A percentile compares a stretch with the other conserved stretches of the same genome.
phyloP scores from a whole-genome alignment of 163 green algal genomes.

The Chlorella variabilis region DNA sequence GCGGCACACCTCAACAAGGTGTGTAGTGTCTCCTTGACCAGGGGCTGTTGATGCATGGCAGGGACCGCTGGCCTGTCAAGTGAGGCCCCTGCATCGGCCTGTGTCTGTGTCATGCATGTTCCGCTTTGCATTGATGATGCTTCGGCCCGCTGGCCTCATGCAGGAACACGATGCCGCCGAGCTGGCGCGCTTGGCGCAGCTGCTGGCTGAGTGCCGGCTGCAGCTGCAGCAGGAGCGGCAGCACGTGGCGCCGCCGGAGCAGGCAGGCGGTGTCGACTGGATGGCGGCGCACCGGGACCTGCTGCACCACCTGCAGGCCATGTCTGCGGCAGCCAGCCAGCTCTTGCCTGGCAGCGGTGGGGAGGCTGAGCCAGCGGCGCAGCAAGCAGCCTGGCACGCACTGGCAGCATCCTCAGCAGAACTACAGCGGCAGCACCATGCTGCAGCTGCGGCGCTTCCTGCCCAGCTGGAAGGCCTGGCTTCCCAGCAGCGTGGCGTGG shows the following conservation, averaged over 20 bases:
- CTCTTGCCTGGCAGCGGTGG: not conserved
- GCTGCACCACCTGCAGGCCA: not conserved
- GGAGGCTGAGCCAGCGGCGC: not conserved
- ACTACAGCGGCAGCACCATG: not conserved
- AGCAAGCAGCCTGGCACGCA: not conserved
- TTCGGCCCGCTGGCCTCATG: no score
- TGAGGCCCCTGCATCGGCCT: no score
- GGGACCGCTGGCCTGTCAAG: not conserved
- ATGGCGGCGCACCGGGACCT: not conserved
- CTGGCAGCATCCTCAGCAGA: not conserved
- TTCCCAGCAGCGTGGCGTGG: not conserved
- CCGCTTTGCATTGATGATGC: not conserved
- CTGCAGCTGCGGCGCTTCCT: not conserved
- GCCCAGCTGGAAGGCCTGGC: not conserved
- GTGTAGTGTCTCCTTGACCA: not conserved
- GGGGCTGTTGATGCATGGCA: not conserved
- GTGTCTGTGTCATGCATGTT: not conserved
- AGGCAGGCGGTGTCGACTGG: not conserved
- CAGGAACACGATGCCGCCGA: slow-evolving; percentile 20
- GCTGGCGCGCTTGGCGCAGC: slow-evolving; percentile 14
- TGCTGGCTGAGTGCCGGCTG: not conserved
- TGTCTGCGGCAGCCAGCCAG: not conserved
- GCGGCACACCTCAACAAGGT: slow-evolving; percentile 14
- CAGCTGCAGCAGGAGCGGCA: not conserved
- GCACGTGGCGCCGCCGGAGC: not conserved